Conservation (phyloP, 2,329 filamentous ascomycete species). For the Aspergillus niger region DNA sequence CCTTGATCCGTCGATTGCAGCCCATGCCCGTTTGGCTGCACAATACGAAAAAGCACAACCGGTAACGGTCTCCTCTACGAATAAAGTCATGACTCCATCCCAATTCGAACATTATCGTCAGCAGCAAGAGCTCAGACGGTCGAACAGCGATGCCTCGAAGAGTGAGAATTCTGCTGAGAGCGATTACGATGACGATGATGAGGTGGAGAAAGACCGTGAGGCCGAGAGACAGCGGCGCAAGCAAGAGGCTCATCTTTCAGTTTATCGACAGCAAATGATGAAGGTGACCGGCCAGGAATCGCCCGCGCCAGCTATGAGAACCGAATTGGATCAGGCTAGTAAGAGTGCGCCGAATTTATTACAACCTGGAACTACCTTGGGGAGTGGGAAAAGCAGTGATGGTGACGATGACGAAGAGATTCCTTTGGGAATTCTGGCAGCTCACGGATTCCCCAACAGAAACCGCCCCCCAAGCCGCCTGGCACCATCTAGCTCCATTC, state of each 20-base stretch:
- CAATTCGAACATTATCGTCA: slow-evolving; percentile 81
- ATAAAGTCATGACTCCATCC: slow-evolving; percentile 86
- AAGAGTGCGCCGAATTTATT: slow-evolving; percentile 65
- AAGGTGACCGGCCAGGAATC: slow-evolving; percentile 80
- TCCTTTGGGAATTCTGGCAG: slow-evolving; percentile 80
- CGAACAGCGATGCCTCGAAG: slow-evolving; percentile 51
- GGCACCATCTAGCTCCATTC: slow-evolving; percentile 66
- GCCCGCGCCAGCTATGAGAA: slow-evolving; percentile 53
- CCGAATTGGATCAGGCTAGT: slow-evolving; percentile 57
- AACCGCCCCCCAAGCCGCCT: slow-evolving; percentile 72
- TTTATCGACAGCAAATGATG: slow-evolving; percentile 95
- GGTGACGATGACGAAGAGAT: slow-evolving; percentile 86
- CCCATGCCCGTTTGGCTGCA: slow-evolving; percentile 48
- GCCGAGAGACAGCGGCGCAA: slow-evolving; percentile 76
- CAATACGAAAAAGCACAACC: slow-evolving; percentile 45
- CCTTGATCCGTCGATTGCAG: slow-evolving; percentile 40
- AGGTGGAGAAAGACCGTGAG: slow-evolving; percentile 72
- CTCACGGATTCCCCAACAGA: slow-evolving; percentile 83
- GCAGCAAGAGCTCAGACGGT: slow-evolving; percentile 68
- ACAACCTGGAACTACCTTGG: slow-evolving; percentile 39
- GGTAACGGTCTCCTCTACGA: slow-evolving; percentile 46
- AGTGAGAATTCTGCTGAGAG: slow-evolving; percentile 60
- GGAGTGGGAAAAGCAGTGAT: slow-evolving; percentile 43
- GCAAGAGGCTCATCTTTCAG: slow-evolving; percentile 85
- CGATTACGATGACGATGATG: slow-evolving; percentile 76